Evolutionary conservation across 2,329 filamentous ascomycete species (phyloP).

Genomic region (Lasiodiplodia sp.): DNA sequence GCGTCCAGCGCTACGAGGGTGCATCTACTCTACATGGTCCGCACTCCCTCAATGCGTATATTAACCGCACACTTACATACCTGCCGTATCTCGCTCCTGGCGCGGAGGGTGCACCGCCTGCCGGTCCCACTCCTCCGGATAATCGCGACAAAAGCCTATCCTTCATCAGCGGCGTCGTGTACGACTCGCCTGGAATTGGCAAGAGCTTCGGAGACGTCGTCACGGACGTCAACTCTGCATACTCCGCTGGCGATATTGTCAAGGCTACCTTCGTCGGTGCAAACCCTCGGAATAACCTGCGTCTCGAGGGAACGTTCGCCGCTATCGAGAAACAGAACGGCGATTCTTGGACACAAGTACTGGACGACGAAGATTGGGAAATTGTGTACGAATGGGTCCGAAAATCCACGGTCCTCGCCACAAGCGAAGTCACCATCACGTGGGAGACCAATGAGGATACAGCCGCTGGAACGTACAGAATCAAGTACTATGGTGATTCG

Average conservation of each 20-base stretch:
- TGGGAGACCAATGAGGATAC: constrained; percentile 73
- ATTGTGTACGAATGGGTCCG: constrained; percentile 82
- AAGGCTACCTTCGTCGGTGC: constrained; percentile 80
- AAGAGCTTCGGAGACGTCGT: constrained; percentile 75
- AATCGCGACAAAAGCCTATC: constrained; percentile 77
- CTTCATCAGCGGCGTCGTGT: constrained; percentile 82
- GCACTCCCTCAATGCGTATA: constrained; percentile 83
- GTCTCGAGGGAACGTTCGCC: constrained; percentile 78
- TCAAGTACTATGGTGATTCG: constrained; percentile 84
- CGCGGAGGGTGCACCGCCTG: constrained; percentile 42
- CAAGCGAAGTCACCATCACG: constrained; percentile 77
- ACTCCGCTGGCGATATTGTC: constrained; percentile 68
- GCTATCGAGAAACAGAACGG: constrained; percentile 71
- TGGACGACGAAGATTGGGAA: constrained; percentile 82
- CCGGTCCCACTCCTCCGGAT: constrained; percentile 75
- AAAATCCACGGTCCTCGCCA: constrained; percentile 71
- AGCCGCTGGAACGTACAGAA: constrained; percentile 72
- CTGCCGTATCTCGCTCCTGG: constrained; percentile 68
- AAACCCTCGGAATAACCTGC: constrained; percentile 88
- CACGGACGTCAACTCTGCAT: constrained; percentile 61
- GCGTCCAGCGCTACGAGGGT: constrained; percentile 91
- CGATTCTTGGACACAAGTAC: constrained; percentile 69
- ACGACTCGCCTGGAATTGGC: constrained; percentile 71
- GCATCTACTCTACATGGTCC: constrained; percentile 88
- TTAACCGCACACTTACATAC: constrained; percentile 81